Conservation (phyloP, 2,329 filamentous ascomycete genomes). For the Metarhizium guizhouense region DNA sequence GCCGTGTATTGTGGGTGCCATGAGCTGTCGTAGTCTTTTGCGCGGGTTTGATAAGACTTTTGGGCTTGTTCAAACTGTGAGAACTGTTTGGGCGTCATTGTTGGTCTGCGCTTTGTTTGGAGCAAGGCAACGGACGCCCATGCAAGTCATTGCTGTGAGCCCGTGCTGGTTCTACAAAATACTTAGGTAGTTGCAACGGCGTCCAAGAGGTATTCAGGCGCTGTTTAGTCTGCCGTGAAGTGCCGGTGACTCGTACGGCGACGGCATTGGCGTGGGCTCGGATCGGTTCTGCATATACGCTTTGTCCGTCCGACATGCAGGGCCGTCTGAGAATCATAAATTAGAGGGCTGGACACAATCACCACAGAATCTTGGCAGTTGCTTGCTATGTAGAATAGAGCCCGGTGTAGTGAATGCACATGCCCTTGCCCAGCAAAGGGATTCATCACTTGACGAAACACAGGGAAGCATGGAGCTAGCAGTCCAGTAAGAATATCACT, state of each 20-base stretch:
- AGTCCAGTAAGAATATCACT: too few species aligned
- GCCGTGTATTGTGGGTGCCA: slow-evolving; percentile 23
- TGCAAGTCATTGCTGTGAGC: background rate
- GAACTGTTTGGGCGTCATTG: background rate
- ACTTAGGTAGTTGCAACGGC: too few species aligned
- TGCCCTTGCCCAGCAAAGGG: too few species aligned
- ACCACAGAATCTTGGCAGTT: too few species aligned
- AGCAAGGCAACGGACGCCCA: background rate
- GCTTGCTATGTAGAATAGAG: too few species aligned
- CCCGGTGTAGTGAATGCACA: too few species aligned
- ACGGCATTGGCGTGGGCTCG: background rate
- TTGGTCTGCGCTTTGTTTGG: background rate
- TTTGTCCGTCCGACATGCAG: background rate
- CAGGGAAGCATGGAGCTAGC: too few species aligned
- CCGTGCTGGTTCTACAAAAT: background rate
- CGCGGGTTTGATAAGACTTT: slow-evolving; percentile 23
- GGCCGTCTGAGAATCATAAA: background rate
- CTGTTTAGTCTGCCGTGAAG: background rate
- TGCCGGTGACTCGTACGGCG: background rate
- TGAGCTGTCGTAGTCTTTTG: slow-evolving; percentile 21
- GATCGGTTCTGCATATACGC: background rate
- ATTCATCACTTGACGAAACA: too few species aligned
- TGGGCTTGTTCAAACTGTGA: slow-evolving; percentile 9
- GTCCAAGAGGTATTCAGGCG: background rate
- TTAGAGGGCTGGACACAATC: background rate